Percentiles rank a stretch among this genome's conserved stretches.
These are phyloP conservation scores for Silene uniflora DNA, from an alignment of 148 eudicot genomes.

Conservation along the genomic window DNA sequence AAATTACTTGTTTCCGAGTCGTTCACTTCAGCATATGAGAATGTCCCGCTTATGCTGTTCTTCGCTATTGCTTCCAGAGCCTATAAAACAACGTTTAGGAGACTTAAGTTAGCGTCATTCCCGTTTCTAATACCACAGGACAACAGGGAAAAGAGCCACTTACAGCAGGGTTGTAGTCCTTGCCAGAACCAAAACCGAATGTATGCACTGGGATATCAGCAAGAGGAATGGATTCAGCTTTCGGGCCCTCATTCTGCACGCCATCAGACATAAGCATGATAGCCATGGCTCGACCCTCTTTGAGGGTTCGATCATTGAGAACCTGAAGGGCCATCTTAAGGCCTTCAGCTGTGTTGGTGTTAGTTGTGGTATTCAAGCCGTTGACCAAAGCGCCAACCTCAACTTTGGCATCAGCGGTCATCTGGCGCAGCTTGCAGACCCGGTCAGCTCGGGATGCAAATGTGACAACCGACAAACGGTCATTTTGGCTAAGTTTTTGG, in stretches of 20 bases:
- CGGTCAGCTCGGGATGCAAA: slow-evolving; percentile 1
- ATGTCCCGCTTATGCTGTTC: slow-evolving; percentile 21
- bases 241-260: not conserved
- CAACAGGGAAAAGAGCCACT: not conserved
- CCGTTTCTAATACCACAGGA: too few species aligned
- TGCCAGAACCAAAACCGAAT: slow-evolving; percentile 17
- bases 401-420: slow-evolving; percentile 2
- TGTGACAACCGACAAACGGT: slow-evolving; percentile 25
- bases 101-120: not conserved
- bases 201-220: slow-evolving; percentile 19
- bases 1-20: not conserved
- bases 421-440: slow-evolving; percentile 1
- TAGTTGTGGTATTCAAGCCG: not conserved
- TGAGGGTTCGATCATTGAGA: slow-evolving; percentile 4
- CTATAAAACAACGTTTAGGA: not conserved
- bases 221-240: slow-evolving; percentile 1
- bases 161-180: slow-evolving; percentile 14
- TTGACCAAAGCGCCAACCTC: slow-evolving; percentile 2
- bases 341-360: slow-evolving; percentile 14
- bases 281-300: not conserved
- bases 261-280: slow-evolving; percentile 28
- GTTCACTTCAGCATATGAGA: slow-evolving; percentile 6
- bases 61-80: slow-evolving; percentile 16
- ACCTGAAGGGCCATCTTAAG: slow-evolving; percentile 20
- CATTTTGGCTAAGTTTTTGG: slow-evolving; percentile 15